Base-by-base conservation (phyloP, 148 eudicot species). In the Oxyria digyna region DNA sequence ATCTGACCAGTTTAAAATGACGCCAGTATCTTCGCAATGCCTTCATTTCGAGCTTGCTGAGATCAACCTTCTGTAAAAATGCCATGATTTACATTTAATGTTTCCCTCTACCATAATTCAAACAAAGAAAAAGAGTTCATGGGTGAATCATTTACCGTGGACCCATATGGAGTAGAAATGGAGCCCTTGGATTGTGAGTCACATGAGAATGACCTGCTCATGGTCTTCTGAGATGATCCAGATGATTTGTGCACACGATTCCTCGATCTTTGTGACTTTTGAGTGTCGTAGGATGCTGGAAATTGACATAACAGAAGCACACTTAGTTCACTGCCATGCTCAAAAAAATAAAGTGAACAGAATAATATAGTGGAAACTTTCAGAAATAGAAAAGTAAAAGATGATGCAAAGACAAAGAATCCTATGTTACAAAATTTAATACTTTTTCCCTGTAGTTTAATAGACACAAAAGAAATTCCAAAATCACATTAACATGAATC, bases 11-110 rank as follows among this genome's bases (percentile, higher is more conserved):
- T 62, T 87, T 85, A 67, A 83, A 87, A 78, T 87, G 89, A 65
- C 82, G 84, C 79, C 75, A 75, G 78, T 87, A 87, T 80, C 85
- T 85, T 84, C 89, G 77, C 31, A 87, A 66, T 4, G 93, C 89
- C 66, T 84, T 71, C 80, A 79, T 80, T 79, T 83, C 89, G 2
- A 87, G 85, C 74, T 87, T 87, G 76, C 93, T 74, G 17, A 87
- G 82, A 75, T 87, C 87, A 78, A 87, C 78, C 79, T 74, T 85
- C 89, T 82, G 81, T 13, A 48, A 20, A 26, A 35, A 35, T 35
- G 6, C 3, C 6, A 35, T 2, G 6, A 35, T 2, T 35, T 6
- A 35, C 38, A 35, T 3, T n/a, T 35, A 35, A 35, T 6, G 3
- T 35, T 35, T 35, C 6, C 38, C 38, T 35, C 6, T 3, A 35